These are phyloP conservation scores for Withania somnifera DNA, from an alignment of 305 asterid species.

Conservation along the genomic window DNA sequence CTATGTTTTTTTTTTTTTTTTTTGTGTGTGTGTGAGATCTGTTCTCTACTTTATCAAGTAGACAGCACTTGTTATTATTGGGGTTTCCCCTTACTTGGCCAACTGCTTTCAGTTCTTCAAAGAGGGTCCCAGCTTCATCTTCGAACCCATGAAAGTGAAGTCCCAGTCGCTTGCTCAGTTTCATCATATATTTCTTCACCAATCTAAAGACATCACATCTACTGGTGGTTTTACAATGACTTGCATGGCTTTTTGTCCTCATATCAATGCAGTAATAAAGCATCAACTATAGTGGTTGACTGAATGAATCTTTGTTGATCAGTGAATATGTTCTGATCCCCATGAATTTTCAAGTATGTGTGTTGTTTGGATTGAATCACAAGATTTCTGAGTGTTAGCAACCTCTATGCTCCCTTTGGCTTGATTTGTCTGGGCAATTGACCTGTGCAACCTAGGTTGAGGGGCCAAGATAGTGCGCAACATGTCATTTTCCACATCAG, in stretches of 20 bases:
- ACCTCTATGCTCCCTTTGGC: neutral
- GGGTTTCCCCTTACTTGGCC: neutral
- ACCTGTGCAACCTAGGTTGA: neutral
- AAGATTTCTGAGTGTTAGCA: neutral
- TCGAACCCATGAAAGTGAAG: neutral
- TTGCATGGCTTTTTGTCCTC: neutral
- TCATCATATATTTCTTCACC: neutral
- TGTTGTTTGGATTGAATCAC: neutral
- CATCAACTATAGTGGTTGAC: neutral
- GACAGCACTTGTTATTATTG: neutral
- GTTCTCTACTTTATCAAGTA: neutral
- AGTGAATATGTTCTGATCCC: neutral
- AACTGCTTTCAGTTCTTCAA: neutral
- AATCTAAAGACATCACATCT: neutral
- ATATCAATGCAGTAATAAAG: neutral
- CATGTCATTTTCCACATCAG: neutral
- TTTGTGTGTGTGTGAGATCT: neutral
- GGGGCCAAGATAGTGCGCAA: neutral
- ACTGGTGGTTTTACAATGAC: neutral
- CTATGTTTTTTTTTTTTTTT: neutral
- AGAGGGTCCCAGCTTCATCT: neutral
- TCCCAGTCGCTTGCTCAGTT: neutral
- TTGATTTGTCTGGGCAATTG: neutral
- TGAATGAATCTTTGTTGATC: neutral
- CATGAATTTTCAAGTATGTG: neutral